Conservation (phyloP, 2,329 filamentous ascomycete species). For the Zasmidium citrigriseum region DNA sequence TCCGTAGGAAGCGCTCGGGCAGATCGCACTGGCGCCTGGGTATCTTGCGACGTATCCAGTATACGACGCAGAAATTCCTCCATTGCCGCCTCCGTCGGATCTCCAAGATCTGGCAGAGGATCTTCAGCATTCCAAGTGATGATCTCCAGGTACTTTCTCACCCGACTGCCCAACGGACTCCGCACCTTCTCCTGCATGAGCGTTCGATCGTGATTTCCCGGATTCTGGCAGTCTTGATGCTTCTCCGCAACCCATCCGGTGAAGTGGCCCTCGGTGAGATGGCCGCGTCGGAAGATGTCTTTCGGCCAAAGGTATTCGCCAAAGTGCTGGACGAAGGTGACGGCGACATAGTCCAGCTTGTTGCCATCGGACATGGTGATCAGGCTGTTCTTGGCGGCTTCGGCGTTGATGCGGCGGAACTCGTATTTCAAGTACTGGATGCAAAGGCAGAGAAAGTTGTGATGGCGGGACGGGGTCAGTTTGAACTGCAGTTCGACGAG, state of each 20-base stretch:
- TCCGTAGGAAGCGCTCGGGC: not conserved
- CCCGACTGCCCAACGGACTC: not conserved
- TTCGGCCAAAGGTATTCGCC: not conserved
- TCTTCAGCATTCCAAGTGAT: not conserved
- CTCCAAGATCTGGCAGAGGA: not conserved
- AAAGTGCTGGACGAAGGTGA: not conserved
- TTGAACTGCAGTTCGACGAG: not conserved
- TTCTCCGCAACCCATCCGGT: not conserved
- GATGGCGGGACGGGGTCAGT: not conserved
- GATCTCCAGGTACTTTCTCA: not conserved
- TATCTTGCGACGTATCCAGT: not conserved
- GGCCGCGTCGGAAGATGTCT: not conserved
- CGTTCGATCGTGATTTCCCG: not conserved
- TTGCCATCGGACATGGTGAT: not conserved
- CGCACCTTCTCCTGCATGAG: constrained; percentile 1
- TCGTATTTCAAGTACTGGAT: not conserved
- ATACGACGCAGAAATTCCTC: not conserved
- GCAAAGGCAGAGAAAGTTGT: not conserved
- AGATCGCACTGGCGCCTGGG: not conserved
- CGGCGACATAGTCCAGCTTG: not conserved
- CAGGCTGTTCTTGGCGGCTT: not conserved
- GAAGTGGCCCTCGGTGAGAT: not conserved
- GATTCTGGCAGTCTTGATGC: not conserved
- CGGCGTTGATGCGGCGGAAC: not conserved
- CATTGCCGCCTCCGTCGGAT: not conserved